Conservation (phyloP, 768 basidiomycete genomes). For the Rhizopogon vulgaris region DNA sequence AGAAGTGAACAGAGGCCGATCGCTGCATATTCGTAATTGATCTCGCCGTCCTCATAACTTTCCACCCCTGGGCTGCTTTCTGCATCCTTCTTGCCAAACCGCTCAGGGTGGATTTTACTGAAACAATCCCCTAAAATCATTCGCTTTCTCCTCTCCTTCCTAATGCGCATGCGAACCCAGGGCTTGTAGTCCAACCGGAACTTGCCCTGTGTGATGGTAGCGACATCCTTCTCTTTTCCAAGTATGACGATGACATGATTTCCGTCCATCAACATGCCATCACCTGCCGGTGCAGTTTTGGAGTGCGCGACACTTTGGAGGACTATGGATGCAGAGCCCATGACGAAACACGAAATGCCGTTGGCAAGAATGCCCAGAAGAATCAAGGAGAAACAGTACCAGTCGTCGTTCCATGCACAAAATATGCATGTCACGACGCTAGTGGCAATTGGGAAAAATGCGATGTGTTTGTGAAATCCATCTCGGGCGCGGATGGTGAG, state of each 20-base stretch:
- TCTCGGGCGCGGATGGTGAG: background rate
- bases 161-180: conserved; percentile 9
- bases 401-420: conserved; percentile 21
- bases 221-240: conserved; percentile 12
- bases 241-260: conserved; percentile 9
- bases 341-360: conserved; percentile 19
- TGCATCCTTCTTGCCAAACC: background rate
- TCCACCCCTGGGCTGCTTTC: conserved; percentile 1
- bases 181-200: conserved; percentile 13
- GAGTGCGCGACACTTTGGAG: conserved; percentile 6
- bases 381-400: conserved; percentile 25
- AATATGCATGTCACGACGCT: conserved; percentile 17
- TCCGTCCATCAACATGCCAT: conserved; percentile 9
- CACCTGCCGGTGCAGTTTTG: conserved; percentile 7
- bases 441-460: conserved; percentile 18
- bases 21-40: conserved; percentile 3
- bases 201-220: conserved; percentile 12
- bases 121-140: background rate
- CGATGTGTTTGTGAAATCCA: conserved; percentile 2
- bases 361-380: conserved; percentile 24
- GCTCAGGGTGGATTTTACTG: background rate
- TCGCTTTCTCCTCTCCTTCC: background rate
- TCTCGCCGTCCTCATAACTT: background rate
- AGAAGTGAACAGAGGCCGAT: conserved; percentile 13
- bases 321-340: conserved; percentile 15